Evolutionary conservation across 306 rosid species (phyloP).

Genomic region (Cyamopsis tetragonoloba): DNA sequence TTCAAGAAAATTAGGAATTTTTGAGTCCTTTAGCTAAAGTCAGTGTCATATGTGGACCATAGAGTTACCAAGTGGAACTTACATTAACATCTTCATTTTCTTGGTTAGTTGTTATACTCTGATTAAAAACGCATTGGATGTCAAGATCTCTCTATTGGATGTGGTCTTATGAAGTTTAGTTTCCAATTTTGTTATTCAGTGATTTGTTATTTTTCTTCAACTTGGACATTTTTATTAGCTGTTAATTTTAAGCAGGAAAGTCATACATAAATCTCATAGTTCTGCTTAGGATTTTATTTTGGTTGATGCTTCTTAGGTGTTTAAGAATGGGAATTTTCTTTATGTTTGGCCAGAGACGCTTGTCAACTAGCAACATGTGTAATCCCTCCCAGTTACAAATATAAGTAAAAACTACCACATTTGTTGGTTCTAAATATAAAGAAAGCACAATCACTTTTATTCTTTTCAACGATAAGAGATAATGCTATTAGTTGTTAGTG

Average conservation of each 20-base stretch:
- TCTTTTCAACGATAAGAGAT: no score
- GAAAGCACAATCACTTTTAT: no score
- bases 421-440: no score
- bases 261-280: background rate
- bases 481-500: no score
- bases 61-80: constrained; percentile 50
- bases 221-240: background rate
- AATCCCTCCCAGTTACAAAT: no score
- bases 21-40: constrained; percentile 29
- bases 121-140: background rate
- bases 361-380: no score
- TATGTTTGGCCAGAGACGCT: background rate
- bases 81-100: constrained; percentile 16
- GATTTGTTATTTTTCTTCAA: background rate
- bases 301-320: background rate
- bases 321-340: background rate
- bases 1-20: constrained; percentile 44
- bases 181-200: background rate
- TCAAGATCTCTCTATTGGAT: background rate
- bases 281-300: no score
- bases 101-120: constrained; percentile 21
- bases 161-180: constrained; percentile 27
- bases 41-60: constrained; percentile 39
- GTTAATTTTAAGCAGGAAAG: background rate
- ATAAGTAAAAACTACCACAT: no score